A percentile compares a stretch with the other conserved stretches of the same genome.
phyloP scores from a whole-genome alignment of 2,329 filamentous ascomycete genomes.

The Alternaria sp. region DNA sequence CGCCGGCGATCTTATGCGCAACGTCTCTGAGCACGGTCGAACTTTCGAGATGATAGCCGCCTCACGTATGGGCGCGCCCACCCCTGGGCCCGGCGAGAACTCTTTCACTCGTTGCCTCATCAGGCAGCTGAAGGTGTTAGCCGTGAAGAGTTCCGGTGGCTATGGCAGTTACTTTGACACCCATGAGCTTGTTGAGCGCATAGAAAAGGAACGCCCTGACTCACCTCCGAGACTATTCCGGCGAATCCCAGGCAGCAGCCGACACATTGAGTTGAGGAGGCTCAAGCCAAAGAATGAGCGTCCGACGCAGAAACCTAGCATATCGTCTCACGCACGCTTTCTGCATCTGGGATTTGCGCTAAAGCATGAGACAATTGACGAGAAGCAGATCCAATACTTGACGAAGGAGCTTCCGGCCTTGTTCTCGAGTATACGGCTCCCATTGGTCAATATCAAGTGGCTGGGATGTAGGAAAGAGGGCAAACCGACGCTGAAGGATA shows the following conservation, averaged over 20 bases:
- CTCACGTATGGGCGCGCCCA: background rate
- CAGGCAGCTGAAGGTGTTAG: background rate
- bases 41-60: constrained; percentile 7
- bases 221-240: background rate
- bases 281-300: constrained; percentile 4
- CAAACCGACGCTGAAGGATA: background rate
- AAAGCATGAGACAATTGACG: background rate
- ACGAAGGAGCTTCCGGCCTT: background rate
- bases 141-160: background rate
- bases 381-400: background rate
- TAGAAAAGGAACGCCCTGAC: background rate
- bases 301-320: background rate
- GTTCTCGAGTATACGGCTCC: background rate
- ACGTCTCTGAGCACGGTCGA: background rate
- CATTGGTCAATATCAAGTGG: background rate
- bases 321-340: constrained; percentile 1
- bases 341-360: constrained; percentile 8
- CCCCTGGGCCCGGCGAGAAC: background rate
- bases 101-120: background rate
- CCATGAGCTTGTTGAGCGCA: background rate
- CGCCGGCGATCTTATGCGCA: constrained; percentile 21
- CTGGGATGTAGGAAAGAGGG: background rate
- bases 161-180: background rate
- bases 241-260: background rate
- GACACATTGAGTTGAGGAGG: constrained; percentile 5